phyloP scores from a whole-genome alignment of 2,329 filamentous ascomycete species.

The Paracamarosporium sp. region DNA sequence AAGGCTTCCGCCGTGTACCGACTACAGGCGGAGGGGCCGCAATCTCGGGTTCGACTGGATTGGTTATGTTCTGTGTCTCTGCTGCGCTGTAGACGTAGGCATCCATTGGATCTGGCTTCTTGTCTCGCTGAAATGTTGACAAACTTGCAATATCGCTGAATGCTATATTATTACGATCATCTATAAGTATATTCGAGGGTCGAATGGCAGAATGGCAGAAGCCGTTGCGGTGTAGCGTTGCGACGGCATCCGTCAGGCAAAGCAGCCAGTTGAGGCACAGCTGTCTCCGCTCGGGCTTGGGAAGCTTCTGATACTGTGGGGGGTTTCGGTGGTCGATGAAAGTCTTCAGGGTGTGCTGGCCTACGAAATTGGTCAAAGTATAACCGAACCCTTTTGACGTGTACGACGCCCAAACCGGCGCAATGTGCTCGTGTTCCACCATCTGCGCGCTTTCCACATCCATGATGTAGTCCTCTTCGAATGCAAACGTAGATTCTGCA shows the following conservation, averaged over 20 bases:
- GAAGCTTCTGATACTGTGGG: conserved; percentile 65
- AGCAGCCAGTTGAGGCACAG: conserved; percentile 77
- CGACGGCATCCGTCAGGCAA: conserved; percentile 72
- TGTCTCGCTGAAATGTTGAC: conserved; percentile 58
- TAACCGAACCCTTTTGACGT: conserved; percentile 69
- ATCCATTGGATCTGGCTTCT: conserved; percentile 68
- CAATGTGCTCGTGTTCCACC: conserved; percentile 71
- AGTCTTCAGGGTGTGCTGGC: conserved; percentile 70
- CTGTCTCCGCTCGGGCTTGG: conserved; percentile 65
- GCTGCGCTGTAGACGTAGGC: conserved; percentile 76
- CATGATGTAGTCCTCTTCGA: conserved; percentile 61
- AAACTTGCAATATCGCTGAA: conserved; percentile 66
- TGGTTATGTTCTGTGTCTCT: conserved; percentile 55
- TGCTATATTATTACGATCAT: conserved; percentile 69
- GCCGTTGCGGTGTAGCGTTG: conserved; percentile 70
- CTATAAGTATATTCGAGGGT: conserved; percentile 73
- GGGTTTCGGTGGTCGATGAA: conserved; percentile 70
- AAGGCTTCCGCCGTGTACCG: conserved; percentile 32
- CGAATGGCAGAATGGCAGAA: conserved; percentile 72
- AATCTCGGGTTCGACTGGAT: conserved; percentile 19
- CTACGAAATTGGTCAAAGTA: conserved; percentile 69
- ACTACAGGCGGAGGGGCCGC: conserved; percentile 19
- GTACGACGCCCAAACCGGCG: conserved; percentile 76
- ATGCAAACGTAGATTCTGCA: conserved; percentile 34
- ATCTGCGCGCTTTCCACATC: conserved; percentile 66